Conservation (phyloP, 2,329 filamentous ascomycete species). For the Botryotinia narcissicola region DNA sequence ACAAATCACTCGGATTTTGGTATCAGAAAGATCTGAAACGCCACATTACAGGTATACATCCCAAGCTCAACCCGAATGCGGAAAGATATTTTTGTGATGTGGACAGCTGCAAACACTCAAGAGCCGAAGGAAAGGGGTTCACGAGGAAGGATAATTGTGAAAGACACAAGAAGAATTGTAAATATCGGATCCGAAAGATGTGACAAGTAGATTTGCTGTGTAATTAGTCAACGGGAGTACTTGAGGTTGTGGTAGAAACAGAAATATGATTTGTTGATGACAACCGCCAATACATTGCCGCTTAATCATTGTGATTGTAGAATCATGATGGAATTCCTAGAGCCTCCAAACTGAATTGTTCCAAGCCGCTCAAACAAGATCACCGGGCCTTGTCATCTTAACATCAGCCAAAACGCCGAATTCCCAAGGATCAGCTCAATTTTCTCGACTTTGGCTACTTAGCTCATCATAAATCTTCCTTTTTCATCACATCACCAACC, state of each 20-base stretch:
- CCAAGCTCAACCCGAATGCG: background rate
- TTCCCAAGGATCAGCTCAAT: background rate
- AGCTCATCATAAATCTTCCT: background rate
- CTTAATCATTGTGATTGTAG: background rate
- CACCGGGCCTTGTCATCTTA: background rate
- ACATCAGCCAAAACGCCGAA: background rate
- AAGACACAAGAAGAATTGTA: constrained; percentile 6
- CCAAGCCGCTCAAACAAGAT: background rate
- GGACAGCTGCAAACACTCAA: constrained; percentile 12
- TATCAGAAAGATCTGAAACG: background rate
- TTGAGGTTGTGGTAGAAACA: background rate
- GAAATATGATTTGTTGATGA: background rate
- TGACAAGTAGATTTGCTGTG: background rate
- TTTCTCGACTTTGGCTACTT: no score
- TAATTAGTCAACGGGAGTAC: background rate
- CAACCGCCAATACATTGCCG: background rate
- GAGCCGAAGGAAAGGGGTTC: background rate
- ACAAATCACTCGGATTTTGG: background rate
- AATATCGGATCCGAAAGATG: background rate
- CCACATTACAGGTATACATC: background rate
- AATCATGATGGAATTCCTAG: background rate
- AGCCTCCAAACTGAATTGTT: background rate
- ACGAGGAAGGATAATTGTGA: constrained; percentile 4
- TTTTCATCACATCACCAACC: background rate
- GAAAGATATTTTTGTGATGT: background rate